These are phyloP conservation scores for Acanthamoeba castellanii DNA, from an alignment of 208 protist species.

Conservation along the genomic window DNA sequence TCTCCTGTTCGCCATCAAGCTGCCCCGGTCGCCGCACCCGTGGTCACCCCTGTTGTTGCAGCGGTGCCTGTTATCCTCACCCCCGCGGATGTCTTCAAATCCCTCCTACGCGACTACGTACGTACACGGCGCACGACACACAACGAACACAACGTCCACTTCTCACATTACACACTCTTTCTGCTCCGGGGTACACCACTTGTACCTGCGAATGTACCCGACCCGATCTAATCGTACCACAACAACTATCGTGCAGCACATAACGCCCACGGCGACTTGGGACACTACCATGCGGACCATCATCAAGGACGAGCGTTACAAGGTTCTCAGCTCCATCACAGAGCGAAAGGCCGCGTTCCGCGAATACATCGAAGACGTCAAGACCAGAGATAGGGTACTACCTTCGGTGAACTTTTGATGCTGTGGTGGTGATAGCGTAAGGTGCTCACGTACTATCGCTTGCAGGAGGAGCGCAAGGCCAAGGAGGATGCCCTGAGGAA, in stretches of 20 bases:
- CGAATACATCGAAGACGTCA: conserved; percentile 77
- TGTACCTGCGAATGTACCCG: no score
- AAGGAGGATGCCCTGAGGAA: conserved; percentile 73
- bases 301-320: conserved; percentile 76
- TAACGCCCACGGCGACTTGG: conserved; percentile 64
- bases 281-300: conserved; percentile 77
- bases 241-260: background rate
- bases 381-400: conserved; percentile 68
- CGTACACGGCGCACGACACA: no score
- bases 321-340: conserved; percentile 72
- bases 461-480: conserved; percentile 72
- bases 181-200: background rate
- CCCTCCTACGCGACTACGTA: background rate
- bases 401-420: background rate
- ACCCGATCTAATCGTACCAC: background rate
- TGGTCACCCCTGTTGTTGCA: background rate
- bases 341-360: conserved; percentile 79
- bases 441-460: background rate
- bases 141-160: no score
- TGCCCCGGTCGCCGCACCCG: background rate
- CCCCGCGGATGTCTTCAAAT: background rate
- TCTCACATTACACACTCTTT: no score
- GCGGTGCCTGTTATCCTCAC: background rate
- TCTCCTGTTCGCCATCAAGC: background rate
- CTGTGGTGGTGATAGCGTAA: background rate